Evolutionary conservation across 371 early-diverging fungal species (phyloP).

Genomic region (Umbelopsis sp.): DNA sequence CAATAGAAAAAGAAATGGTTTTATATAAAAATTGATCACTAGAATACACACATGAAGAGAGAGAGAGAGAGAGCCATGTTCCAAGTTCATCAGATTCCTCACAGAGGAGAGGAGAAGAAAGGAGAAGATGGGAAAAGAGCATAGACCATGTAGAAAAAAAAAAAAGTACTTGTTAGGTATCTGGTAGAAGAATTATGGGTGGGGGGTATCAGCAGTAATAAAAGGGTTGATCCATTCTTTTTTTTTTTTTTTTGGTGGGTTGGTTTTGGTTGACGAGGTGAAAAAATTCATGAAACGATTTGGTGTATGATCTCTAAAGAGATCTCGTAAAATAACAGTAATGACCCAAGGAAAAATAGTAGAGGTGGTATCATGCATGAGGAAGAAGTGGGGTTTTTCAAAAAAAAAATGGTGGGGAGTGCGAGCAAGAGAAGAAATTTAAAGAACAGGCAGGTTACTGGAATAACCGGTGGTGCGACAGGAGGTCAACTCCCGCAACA

Average conservation of each 20-base stretch:
- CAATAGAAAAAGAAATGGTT: no score
- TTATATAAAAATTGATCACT: no score
- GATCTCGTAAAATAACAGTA: not conserved
- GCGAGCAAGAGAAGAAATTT: not conserved
- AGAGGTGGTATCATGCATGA: conserved; percentile 4
- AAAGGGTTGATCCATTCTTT: not conserved
- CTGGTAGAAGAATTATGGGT: no score
- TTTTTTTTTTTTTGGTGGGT: no score
- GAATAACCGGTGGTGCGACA: conserved; percentile 21
- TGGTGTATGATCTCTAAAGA: not conserved
- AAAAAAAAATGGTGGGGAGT: not conserved
- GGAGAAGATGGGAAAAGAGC: not conserved
- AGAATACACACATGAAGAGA: no score
- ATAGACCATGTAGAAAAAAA: not conserved
- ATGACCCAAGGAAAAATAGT: not conserved
- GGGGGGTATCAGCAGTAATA: no score
- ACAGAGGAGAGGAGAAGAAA: conserved; percentile 2
- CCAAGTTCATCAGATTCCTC: not conserved
- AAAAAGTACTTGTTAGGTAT: no score
- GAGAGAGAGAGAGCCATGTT: not conserved
- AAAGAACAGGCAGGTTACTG: not conserved
- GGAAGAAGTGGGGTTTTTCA: not conserved
- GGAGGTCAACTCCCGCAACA: conserved; percentile 15
- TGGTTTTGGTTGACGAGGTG: not conserved
- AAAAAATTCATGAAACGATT: no score